Percentiles rank a stretch among this genome's conserved stretches.
These are phyloP conservation scores for Suaeda aralocaspica DNA, from an alignment of 148 eudicot species.

Conservation along the genomic window DNA sequence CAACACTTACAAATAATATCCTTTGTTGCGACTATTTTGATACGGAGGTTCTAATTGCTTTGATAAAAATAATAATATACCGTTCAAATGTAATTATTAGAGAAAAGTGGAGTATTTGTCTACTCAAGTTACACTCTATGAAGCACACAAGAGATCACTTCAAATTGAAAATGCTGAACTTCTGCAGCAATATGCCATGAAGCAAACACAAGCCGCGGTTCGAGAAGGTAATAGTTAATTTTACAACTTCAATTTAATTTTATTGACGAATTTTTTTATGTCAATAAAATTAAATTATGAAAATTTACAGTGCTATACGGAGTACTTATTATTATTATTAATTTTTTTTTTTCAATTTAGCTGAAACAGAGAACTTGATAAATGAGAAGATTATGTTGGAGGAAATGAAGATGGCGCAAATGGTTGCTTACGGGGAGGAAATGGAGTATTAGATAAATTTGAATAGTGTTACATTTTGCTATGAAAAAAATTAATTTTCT, in stretches of 20 bases:
- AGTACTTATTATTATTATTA: background rate
- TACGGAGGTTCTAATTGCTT: too few relatives aligned
- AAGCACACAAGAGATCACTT: background rate
- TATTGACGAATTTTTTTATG: too few relatives aligned
- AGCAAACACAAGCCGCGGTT: background rate
- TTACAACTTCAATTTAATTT: too few relatives aligned
- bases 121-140: background rate
- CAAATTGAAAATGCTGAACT: background rate
- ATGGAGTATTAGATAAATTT: background rate
- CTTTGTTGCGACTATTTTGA: too few relatives aligned
- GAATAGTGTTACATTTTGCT: background rate
- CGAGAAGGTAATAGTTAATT: background rate
- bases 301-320: too few relatives aligned
- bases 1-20: too few relatives aligned
- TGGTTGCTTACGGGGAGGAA: background rate
- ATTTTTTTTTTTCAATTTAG: background rate
- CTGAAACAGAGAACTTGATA: background rate
- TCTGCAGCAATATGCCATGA: too few relatives aligned
- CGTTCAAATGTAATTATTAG: background rate
- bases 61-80: background rate
- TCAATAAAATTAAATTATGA: too few relatives aligned
- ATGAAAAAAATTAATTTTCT: too few relatives aligned
- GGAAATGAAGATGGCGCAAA: background rate
- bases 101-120: background rate
- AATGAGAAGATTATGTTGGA: conserved; percentile 6